These are phyloP conservation scores for Cyberlindnera xishuangbannaensis DNA, from an alignment of 805 yeast genomes.

Conservation along the genomic window DNA sequence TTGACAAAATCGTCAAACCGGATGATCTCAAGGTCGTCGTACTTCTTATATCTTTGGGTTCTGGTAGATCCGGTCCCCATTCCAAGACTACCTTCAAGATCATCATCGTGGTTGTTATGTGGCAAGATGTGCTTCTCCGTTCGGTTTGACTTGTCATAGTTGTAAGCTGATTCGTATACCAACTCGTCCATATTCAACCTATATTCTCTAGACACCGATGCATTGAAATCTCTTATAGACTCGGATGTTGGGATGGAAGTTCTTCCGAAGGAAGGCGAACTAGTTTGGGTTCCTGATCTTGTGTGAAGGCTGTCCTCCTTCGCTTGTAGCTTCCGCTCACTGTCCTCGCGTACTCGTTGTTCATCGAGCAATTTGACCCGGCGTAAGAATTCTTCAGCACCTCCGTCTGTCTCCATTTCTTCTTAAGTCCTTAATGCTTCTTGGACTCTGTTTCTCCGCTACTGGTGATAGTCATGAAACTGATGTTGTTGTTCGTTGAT, in stretches of 20 bases:
- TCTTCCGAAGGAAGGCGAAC: background rate
- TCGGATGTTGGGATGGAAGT: slow-evolving; percentile 12
- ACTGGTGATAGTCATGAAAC: no score
- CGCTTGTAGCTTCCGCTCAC: slow-evolving; percentile 4
- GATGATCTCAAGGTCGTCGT: slow-evolving; percentile 17
- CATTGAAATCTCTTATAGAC: slow-evolving; percentile 13
- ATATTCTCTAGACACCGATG: slow-evolving; percentile 37
- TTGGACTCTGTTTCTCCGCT: no score
- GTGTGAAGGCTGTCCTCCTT: no score
- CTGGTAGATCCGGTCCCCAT: slow-evolving; percentile 1
- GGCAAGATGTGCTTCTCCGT: slow-evolving; percentile 1
- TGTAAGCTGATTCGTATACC: slow-evolving; percentile 60
- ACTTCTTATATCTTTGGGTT: slow-evolving; percentile 7
- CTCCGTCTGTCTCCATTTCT: no score
- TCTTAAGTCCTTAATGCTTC: no score
- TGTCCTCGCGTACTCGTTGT: no score
- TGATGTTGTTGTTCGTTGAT: no score
- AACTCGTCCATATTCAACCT: slow-evolving; percentile 38
- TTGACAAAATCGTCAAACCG: slow-evolving; percentile 23
- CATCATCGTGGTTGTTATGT: background rate
- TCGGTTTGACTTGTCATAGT: slow-evolving; percentile 37
- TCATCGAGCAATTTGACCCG: no score
- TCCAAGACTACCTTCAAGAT: no score
- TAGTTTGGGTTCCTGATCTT: no score
- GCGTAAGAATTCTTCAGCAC: no score